Percentiles rank a stretch among this genome's conserved stretches.
phyloP scores from a whole-genome alignment of 129 eudicot species.

The Helianthus tuberosus region DNA sequence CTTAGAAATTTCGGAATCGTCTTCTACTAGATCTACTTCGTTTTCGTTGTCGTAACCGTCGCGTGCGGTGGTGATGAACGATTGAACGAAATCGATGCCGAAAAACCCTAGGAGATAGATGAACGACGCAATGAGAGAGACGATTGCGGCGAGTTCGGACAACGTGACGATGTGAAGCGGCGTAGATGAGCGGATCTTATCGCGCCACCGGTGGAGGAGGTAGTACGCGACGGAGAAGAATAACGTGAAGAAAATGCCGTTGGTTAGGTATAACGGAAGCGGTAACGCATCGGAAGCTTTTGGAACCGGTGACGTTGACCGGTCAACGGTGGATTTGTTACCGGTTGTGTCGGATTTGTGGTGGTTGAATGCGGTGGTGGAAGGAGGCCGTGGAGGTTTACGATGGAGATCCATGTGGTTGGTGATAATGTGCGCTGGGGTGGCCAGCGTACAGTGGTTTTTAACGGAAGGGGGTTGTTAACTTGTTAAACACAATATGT shows the following conservation, averaged over 20 bases:
- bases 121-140: conserved; percentile 51
- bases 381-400: conserved; percentile 21
- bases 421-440: neutral
- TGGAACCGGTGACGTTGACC: conserved; percentile 34
- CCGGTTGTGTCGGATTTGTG: neutral
- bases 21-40: neutral
- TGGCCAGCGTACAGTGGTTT: conserved; percentile 30
- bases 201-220: conserved; percentile 72
- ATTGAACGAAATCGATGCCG: conserved; percentile 71
- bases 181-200: conserved; percentile 59
- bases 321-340: conserved; percentile 13
- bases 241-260: conserved; percentile 64
- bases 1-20: conserved; percentile 11
- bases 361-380: conserved; percentile 18
- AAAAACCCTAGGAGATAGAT: conserved; percentile 62
- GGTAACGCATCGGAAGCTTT: conserved; percentile 84
- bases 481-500: neutral
- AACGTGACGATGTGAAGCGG: conserved; percentile 61
- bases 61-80: conserved; percentile 41
- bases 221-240: conserved; percentile 67
- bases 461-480: conserved; percentile 13
- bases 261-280: conserved; percentile 64
- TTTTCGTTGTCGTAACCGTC: neutral
- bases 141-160: conserved; percentile 54
- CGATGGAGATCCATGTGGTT: conserved; percentile 47